Evolutionary conservation across 1,139 yeast genomes (phyloP), one percentile per base, ranked within the genome.

Genomic region (Diutina rugosa): DNA sequence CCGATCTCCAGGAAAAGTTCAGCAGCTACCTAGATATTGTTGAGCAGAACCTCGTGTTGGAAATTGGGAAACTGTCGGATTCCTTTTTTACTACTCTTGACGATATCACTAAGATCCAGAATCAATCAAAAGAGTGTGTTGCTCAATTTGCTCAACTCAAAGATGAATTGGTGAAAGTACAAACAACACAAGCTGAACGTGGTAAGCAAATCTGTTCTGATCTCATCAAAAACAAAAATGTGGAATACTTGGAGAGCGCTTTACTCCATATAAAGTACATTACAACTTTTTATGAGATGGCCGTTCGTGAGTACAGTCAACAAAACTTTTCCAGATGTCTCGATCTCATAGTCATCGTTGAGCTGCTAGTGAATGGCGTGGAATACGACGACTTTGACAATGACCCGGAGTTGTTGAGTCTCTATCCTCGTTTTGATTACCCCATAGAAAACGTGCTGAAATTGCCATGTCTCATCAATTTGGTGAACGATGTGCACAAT

Each of bases 21-120:
- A 87, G 95, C 2, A 83, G 84, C 70, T 90, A 90, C 66, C 74
- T 93, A 58, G 99, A 93, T 67, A 76, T 84, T 0, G 91, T 93
- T 1, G 99, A 93, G 68, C 74, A 88, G 51, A 84, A 87, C 61
- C 72, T 93, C 55, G 87, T 91, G 26, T 78, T 81, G 54, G 97
- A 91, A 67, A 90, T 93, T 46, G 86, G 96, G 10, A 82, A 81
- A 61, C 86, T 96, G 0, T 88, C 97, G 0, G 82, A 83, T 58
- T 84, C 91, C 4, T 93, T 93, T 66, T 90, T 91, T 69, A 81
- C 82, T 56, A 91, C 97, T 0, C 72, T 95, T 58, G 90, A 84
- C 57, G 96, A 89, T 62, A 78, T 95, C 58, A 79, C 81, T 61
- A 76, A 74, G 9, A 84, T 93, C 54, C 81, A 84, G 57, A 66